A percentile compares a stretch with the other conserved stretches of the same genome.
These are phyloP conservation scores for Pseudoneurospora amorphoporcata DNA, from an alignment of 495 filamentous ascomycete genomes.

Conservation along the genomic window DNA sequence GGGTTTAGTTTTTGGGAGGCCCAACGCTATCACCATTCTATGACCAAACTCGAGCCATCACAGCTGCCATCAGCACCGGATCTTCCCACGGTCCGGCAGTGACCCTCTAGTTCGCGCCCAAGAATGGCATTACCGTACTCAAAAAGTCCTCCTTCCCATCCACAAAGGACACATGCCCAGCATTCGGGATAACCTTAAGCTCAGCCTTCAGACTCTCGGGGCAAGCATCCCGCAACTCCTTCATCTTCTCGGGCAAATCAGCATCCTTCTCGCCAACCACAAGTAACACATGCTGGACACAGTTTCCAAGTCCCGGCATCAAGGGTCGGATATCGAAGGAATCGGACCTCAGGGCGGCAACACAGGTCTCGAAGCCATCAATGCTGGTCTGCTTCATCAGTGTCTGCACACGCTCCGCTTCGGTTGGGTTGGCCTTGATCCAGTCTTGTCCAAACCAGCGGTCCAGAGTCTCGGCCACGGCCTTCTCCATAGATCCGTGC, in stretches of 20 bases:
- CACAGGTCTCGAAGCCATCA: slow-evolving; percentile 25
- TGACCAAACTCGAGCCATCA: neutral
- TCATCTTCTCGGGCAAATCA: slow-evolving; percentile 17
- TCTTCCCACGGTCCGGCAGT: neutral
- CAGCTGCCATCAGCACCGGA: neutral
- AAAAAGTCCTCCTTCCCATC: slow-evolving; percentile 15
- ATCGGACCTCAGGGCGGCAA: slow-evolving; percentile 15
- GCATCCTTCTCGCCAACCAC: slow-evolving; percentile 24
- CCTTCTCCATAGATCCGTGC: slow-evolving; percentile 12
- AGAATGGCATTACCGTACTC: neutral
- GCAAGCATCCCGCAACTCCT: slow-evolving; percentile 8
- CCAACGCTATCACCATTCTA: neutral
- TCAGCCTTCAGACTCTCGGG: neutral
- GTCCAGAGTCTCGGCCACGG: slow-evolving; percentile 15
- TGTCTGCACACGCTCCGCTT: slow-evolving; percentile 15
- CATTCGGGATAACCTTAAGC: slow-evolving; percentile 13
- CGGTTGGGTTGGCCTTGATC: slow-evolving; percentile 19
- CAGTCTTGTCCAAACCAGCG: slow-evolving; percentile 24
- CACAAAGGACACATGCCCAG: slow-evolving; percentile 17
- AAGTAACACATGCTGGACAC: slow-evolving; percentile 16
- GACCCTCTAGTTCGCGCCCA: neutral
- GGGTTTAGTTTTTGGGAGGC: neutral
- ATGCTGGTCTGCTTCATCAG: slow-evolving; percentile 21
- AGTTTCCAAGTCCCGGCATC: slow-evolving; percentile 5
- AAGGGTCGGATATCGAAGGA: slow-evolving; percentile 20